A percentile compares a stretch with the other conserved stretches of the same genome.
These are phyloP conservation scores for Eucalyptus pumila DNA, from an alignment of 345 rosid genomes.

Conservation along the genomic window DNA sequence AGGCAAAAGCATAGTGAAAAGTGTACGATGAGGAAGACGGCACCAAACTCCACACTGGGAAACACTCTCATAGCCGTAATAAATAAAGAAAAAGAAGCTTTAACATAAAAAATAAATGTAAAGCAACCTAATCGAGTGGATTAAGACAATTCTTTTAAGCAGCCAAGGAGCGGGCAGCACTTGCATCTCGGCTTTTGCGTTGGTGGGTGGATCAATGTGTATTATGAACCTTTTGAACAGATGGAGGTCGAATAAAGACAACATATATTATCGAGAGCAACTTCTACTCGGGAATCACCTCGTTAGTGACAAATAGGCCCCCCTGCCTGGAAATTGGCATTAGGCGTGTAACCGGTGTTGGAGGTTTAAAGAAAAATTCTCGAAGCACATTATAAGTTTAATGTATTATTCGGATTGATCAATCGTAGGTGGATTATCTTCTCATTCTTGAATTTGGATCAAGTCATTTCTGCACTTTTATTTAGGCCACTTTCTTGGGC, in stretches of 20 bases:
- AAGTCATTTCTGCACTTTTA: neutral
- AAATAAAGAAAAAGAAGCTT: neutral
- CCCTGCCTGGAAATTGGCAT: neutral
- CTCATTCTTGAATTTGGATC: neutral
- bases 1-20: neutral
- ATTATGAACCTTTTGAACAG: neutral
- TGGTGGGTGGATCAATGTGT: neutral
- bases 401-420: neutral
- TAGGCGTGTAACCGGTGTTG: neutral
- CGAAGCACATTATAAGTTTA: neutral
- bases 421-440: neutral
- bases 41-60: neutral
- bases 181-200: neutral
- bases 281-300: neutral
- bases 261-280: neutral
- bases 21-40: neutral
- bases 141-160: neutral
- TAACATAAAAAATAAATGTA: neutral
- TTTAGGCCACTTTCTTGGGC: neutral
- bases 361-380: neutral
- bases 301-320: neutral
- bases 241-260: neutral
- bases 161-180: neutral
- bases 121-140: neutral
- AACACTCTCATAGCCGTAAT: neutral